phyloP scores from a whole-genome alignment of 2,329 filamentous ascomycete genomes.

The Beauveria brongniartii region DNA sequence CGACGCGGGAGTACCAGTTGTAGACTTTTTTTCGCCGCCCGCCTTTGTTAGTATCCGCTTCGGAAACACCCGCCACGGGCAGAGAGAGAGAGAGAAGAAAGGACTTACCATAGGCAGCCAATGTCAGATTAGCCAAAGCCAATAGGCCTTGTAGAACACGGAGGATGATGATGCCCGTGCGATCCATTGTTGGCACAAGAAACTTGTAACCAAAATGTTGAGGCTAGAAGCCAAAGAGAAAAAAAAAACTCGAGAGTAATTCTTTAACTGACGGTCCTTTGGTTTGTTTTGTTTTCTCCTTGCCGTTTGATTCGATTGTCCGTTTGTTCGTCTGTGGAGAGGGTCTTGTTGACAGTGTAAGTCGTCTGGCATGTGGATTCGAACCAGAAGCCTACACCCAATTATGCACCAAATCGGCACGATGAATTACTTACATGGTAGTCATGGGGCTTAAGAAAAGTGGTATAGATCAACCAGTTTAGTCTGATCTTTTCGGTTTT shows the following conservation, averaged over 20 bases:
- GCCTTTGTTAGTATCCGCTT: not conserved
- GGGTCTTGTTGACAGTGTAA: constrained; percentile 8
- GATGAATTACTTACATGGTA: not conserved
- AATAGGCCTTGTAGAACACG: constrained; percentile 39
- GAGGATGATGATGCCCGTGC: not conserved
- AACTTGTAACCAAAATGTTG: not conserved
- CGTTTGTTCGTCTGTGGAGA: not conserved
- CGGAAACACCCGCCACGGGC: not conserved
- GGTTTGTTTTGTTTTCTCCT: not conserved
- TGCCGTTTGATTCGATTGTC: not conserved
- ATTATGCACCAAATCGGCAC: not conserved
- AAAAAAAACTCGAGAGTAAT: too few relatives aligned
- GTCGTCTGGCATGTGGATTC: constrained; percentile 7
- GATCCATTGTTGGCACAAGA: constrained; percentile 1
- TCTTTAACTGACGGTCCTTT: not conserved
- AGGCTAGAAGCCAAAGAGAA: not conserved
- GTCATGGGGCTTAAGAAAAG: not conserved
- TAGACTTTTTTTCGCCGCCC: constrained; percentile 25
- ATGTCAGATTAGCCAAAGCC: constrained; percentile 36
- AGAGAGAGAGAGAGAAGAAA: not conserved
- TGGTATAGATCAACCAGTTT: not conserved
- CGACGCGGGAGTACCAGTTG: constrained; percentile 52
- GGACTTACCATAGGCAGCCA: constrained; percentile 42
- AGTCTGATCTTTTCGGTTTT: not conserved
- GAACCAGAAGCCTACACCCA: not conserved